phyloP scores from a whole-genome alignment of 2,329 filamentous ascomycete species.

The Gnomoniopsis smithogilvyi region DNA sequence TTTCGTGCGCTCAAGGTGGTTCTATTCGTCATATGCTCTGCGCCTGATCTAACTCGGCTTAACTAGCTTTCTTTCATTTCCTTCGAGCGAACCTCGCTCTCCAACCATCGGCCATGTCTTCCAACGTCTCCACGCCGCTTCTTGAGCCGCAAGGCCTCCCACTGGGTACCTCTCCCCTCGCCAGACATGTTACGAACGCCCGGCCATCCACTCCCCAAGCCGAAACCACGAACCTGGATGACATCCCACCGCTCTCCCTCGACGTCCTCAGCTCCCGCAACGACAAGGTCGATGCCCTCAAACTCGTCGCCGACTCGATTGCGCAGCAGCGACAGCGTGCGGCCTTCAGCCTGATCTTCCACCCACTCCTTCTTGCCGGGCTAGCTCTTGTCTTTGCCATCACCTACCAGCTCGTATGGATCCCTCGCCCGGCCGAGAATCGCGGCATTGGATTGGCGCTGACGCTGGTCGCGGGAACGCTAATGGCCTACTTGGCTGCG shows the following conservation, averaged over 20 bases:
- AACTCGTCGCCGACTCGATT: slow-evolving; percentile 75
- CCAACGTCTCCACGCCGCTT: slow-evolving; percentile 62
- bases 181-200: slow-evolving; percentile 28
- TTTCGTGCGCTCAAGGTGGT: background rate
- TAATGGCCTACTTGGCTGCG: slow-evolving; percentile 61
- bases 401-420: slow-evolving; percentile 45
- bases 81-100: slow-evolving; percentile 77
- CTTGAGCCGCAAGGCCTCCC: slow-evolving; percentile 42
- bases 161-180: slow-evolving; percentile 33
- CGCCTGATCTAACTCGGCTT: slow-evolving; percentile 17
- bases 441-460: slow-evolving; percentile 53
- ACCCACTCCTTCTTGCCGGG: slow-evolving; percentile 52
- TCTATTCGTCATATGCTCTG: background rate
- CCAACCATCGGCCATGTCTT: slow-evolving; percentile 56
- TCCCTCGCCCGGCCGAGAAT: slow-evolving; percentile 27
- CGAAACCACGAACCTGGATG: slow-evolving; percentile 35
- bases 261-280: slow-evolving; percentile 49
- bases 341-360: slow-evolving; percentile 59
- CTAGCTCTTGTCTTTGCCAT: slow-evolving; percentile 41
- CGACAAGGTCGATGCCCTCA: slow-evolving; percentile 66
- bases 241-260: slow-evolving; percentile 63
- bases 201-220: slow-evolving; percentile 23
- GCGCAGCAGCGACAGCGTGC: slow-evolving; percentile 76
- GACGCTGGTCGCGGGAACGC: slow-evolving; percentile 56
- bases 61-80: slow-evolving; percentile 76